Evolutionary conservation across 345 rosid species (phyloP), one percentile per base, ranked within the genome.

Genomic region (Odontarrhena argentea): DNA sequence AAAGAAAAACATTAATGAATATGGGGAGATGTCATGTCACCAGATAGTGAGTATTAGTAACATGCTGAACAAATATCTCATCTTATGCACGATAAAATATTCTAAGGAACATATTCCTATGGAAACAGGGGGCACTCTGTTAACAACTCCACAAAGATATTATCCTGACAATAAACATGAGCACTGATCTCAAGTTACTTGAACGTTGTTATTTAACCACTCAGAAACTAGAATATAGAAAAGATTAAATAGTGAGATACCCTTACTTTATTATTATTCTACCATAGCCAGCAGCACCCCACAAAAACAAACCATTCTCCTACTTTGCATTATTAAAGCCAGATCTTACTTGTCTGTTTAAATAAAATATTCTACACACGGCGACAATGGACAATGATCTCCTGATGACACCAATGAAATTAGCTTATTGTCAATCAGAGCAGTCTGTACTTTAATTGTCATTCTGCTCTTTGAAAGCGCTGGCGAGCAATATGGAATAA

Each of bases 1-100:
- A 26, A 63, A 64, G 52, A 65, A 65, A 55, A 37, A 24, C 8
- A 48, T 40, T 24, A 53, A 14, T 34, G 13, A 69, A 38, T 32
- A 41, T 35, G 22, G 44, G 46, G 60, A 51, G 25, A 49, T 25
- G 49, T 55, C 41, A 49, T 24, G 48, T 55, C 41, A 45, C 6
- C 55, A 40, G 22, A 46, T n/a, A 22, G 45, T 53, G 32, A 40
- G 11, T 22, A 44, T 53, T 24, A 40, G 11, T 22, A 44, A 46
- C 25, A 28, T 54, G 46, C 43, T 41, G 55, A 47, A 36, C 28
- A 44, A 25, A 6, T 32, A 11, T 42, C 36, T 28, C 34, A 54
- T 55, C n/a, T 40, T 41, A 60, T 50, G 25, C 34, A 32, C 66
- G 12, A 35, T 35, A 9, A 3, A 15, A 66, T 9, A 6, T 8